Conservation (phyloP, 345 rosid species). For the Rhodamnia rubescens region DNA sequence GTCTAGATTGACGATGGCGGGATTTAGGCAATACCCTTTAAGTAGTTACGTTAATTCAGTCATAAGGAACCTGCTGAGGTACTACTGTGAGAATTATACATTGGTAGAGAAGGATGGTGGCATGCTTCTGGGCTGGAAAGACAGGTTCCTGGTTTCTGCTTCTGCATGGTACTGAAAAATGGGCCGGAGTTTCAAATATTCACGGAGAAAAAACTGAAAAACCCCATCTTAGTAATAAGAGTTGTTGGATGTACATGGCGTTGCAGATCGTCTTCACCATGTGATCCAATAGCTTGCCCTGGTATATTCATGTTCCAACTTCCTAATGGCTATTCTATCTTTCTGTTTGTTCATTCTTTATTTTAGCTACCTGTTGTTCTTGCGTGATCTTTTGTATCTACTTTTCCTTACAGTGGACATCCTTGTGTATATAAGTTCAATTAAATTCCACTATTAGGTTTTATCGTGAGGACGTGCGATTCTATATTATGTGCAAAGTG, state of each 20-base stretch:
- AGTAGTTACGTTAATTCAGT: slow-evolving; percentile 47
- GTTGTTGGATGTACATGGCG: not conserved
- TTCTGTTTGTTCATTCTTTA: not conserved
- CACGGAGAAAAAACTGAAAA: not conserved
- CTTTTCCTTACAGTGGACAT: not conserved
- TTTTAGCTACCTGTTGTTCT: not conserved
- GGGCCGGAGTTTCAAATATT: not conserved
- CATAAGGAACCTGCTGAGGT: slow-evolving; percentile 36
- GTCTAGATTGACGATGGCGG: slow-evolving; percentile 72
- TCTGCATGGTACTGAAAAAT: slow-evolving; percentile 53
- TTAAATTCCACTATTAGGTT: not conserved
- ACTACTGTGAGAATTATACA: slow-evolving; percentile 41
- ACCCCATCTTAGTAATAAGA: not conserved
- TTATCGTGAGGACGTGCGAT: not conserved
- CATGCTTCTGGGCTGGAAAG: slow-evolving; percentile 61
- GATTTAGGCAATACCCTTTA: slow-evolving; percentile 46
- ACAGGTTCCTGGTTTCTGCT: slow-evolving; percentile 48
- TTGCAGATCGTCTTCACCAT: not conserved
- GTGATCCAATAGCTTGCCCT: not conserved
- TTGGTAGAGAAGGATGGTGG: slow-evolving; percentile 56
- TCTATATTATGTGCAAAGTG: not conserved
- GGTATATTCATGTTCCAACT: not conserved
- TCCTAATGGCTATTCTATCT: not conserved
- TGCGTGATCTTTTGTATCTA: not conserved
- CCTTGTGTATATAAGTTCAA: not conserved